Conservation (phyloP, 768 basidiomycete species). For the Gautieria morchelliformis region DNA sequence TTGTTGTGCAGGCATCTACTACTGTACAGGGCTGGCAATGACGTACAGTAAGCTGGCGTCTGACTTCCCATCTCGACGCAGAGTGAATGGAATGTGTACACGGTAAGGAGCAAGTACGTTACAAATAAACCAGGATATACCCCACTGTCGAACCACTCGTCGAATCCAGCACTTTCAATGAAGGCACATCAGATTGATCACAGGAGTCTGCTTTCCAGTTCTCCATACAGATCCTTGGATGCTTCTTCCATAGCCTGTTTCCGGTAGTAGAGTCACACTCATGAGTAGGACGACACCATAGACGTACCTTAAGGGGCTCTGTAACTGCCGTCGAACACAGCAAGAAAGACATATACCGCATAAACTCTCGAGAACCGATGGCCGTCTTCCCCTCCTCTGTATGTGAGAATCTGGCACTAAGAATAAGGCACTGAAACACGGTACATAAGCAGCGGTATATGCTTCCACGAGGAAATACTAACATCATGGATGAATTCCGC, state of each 20-base stretch:
- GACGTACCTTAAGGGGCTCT: slow-evolving; percentile 6
- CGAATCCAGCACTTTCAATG: too few species aligned
- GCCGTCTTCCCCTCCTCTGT: slow-evolving; percentile 14
- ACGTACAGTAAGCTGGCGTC: too few species aligned
- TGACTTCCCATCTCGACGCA: too few species aligned
- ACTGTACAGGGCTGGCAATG: too few species aligned
- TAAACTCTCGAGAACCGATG: slow-evolving; percentile 13
- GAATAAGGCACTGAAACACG: slow-evolving; percentile 12
- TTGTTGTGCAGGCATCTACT: too few species aligned
- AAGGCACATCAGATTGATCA: neutral
- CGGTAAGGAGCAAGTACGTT: too few species aligned
- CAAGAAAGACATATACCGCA: slow-evolving; percentile 14
- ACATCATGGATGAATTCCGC: slow-evolving; percentile 6
- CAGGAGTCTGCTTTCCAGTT: slow-evolving; percentile 14
- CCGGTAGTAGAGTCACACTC: neutral
- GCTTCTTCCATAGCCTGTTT: slow-evolving; percentile 13
- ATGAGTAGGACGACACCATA: neutral
- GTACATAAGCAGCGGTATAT: slow-evolving; percentile 9
- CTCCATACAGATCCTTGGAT: slow-evolving; percentile 15
- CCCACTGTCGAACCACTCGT: too few species aligned
- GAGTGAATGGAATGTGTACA: too few species aligned
- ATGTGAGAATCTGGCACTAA: slow-evolving; percentile 12
- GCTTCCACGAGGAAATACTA: neutral
- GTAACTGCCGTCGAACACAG: slow-evolving; percentile 9
- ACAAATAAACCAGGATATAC: too few species aligned